These are phyloP conservation scores for Anacardium occidentale DNA, from an alignment of 345 rosid species.

Conservation along the genomic window DNA sequence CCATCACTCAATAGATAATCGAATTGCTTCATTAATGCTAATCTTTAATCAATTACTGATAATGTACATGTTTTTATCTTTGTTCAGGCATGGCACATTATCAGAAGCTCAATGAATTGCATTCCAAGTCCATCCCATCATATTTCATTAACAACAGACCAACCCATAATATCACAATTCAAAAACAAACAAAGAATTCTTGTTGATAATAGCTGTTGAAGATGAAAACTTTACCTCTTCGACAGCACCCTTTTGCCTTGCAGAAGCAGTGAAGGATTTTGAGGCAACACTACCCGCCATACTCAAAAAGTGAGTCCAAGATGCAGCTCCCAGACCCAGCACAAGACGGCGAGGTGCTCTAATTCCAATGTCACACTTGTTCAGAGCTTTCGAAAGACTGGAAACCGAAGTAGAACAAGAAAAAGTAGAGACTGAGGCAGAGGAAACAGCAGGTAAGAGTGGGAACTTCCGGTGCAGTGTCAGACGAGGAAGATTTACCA, in stretches of 20 bases:
- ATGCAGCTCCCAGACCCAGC: constrained; percentile 57
- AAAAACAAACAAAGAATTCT: background rate
- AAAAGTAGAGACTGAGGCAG: background rate
- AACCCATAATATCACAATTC: constrained; percentile 4
- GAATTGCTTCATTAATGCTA: background rate
- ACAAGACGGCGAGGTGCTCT: constrained; percentile 53
- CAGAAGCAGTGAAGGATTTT: constrained; percentile 68
- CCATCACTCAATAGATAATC: background rate
- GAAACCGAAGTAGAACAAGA: constrained; percentile 29
- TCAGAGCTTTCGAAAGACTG: constrained; percentile 22
- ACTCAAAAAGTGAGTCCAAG: constrained; percentile 53
- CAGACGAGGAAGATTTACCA: constrained; percentile 36
- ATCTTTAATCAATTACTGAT: background rate
- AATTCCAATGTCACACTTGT: constrained; percentile 21
- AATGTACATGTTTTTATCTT: background rate
- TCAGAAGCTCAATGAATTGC: background rate
- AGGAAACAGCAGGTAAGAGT: constrained; percentile 19
- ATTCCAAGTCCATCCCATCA: background rate
- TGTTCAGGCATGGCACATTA: background rate
- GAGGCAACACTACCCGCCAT: constrained; percentile 40
- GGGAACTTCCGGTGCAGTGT: constrained; percentile 33
- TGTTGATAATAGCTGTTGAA: background rate
- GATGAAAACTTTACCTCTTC: constrained; percentile 55
- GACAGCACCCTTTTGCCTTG: constrained; percentile 57
- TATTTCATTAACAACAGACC: background rate